Evolutionary conservation across 176 grass and related monocot species (phyloP).

Genomic region (Aechmea fasciata): DNA sequence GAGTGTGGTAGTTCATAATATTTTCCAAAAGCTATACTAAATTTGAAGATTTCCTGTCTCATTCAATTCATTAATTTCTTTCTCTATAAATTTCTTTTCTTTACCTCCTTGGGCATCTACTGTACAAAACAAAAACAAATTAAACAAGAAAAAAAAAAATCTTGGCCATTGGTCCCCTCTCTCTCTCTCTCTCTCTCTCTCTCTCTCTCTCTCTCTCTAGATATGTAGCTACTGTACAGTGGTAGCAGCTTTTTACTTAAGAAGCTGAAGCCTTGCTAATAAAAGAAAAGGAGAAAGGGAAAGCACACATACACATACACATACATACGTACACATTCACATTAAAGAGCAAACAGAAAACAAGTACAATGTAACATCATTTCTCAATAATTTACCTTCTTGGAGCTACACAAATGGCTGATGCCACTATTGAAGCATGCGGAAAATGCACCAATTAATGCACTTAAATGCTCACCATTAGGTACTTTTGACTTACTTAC

Average conservation of each 20-base stretch:
- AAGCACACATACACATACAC: neutral
- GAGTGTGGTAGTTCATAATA: too few relatives aligned
- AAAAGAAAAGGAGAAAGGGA: constrained; percentile 17
- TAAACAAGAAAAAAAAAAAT: neutral
- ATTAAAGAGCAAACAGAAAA: neutral
- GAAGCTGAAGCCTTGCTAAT: constrained; percentile 14
- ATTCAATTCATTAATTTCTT: too few relatives aligned
- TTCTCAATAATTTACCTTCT: constrained; percentile 64
- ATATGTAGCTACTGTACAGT: neutral
- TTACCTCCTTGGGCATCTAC: constrained; percentile 8
- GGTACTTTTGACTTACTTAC: constrained; percentile 13
- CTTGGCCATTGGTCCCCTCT: neutral
- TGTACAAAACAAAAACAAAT: neutral
- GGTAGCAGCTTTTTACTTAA: constrained; percentile 11
- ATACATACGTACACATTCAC: neutral
- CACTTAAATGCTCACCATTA: neutral
- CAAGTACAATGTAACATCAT: constrained; percentile 64
- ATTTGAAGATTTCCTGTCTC: too few relatives aligned
- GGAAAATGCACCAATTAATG: constrained; percentile 29
- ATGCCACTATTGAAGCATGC: constrained; percentile 31
- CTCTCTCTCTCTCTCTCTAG: neutral
- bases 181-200: neutral
- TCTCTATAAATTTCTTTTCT: neutral
- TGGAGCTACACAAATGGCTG: constrained; percentile 16
- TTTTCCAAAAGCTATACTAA: too few relatives aligned